Percentiles rank a stretch among this genome's conserved stretches.
These are phyloP conservation scores for Triticum timopheevii DNA, from an alignment of 176 grass and related monocot genomes.

Conservation along the genomic window DNA sequence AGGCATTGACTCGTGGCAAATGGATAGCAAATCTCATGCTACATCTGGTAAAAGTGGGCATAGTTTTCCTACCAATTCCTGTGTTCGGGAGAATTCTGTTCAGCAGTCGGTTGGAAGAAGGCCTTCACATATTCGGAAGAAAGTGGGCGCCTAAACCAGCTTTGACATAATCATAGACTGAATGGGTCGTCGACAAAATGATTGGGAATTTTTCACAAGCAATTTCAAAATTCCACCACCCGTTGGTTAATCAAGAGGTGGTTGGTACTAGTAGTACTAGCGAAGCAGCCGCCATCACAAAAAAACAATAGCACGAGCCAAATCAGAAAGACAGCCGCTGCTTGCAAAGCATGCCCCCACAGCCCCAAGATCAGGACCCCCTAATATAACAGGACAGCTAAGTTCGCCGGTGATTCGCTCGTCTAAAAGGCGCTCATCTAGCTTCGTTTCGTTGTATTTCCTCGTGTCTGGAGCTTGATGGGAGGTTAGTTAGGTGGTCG, in stretches of 20 bases:
- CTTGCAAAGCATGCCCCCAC: slow-evolving; percentile 13
- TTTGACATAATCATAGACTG: background rate
- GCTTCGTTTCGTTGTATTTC: slow-evolving; percentile 10
- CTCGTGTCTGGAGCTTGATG: background rate
- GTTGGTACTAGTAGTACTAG: background rate
- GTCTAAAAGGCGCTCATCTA: slow-evolving; percentile 5
- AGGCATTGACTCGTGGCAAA: background rate
- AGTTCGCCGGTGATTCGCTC: slow-evolving; percentile 14
- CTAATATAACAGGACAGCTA: slow-evolving; percentile 26
- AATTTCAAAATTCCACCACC: background rate
- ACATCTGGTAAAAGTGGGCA: background rate
- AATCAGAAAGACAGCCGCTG: slow-evolving; percentile 29
- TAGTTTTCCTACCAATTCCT: background rate
- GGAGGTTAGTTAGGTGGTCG: slow-evolving; percentile 24
- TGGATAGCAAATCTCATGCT: background rate
- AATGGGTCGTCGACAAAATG: slow-evolving; percentile 16
- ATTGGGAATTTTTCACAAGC: background rate
- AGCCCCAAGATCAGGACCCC: background rate
- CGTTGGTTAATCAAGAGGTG: slow-evolving; percentile 8
- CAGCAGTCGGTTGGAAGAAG: background rate
- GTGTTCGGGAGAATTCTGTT: background rate
- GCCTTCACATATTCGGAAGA: background rate
- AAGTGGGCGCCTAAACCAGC: slow-evolving; percentile 16
- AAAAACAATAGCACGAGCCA: background rate
- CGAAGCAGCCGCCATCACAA: background rate